Evolutionary conservation across 371 early-diverging fungal species (phyloP), one percentile per base, ranked within the genome.

Genomic region (Rhizopus delemar): DNA sequence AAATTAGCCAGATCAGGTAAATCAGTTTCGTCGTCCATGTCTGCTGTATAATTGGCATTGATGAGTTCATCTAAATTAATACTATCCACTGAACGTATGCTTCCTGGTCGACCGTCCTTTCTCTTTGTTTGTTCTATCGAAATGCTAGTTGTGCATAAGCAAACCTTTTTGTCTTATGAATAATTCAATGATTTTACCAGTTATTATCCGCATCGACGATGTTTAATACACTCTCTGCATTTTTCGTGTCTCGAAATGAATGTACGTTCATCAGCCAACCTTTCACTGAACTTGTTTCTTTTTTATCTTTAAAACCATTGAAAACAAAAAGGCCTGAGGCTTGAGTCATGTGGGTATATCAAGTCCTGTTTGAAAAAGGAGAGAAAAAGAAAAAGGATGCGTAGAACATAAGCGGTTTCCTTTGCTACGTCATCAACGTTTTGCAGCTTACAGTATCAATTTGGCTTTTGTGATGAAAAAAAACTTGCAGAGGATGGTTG

Each of bases 31-130:
- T 71, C 68, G 5, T 68, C 68, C 62, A 71, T 65, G 35, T 71
- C 71, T 15, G 43, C 53, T 4, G 71, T 71, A 48, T 59, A 65
- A 46, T 71, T 71, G 22, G 68, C 62, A 50, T 62, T 65, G 36
- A 71, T 71, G n/a, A 71, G 59, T 4, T 71, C 71, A 16, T 71
- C 65, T 16, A 71, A 52, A 57, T 68, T 64, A 5, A 71, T 55
- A 53, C 71, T 71, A 36, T 71, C 71, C 45, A 68, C 65, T 29
- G 71, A 71, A 15, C 62, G 55, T n/a, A 62, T 62, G 5, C 68
- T 68, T 9, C 49, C 63, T 15, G 68, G 62, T 46, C 71, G 58
- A 33, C 65, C 61, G n/a, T 55, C 43, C 29, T 38, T 32, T 8
- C 28, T 33, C 28, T 48, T 39, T 34, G 35, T 22, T 16, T 43